Percentiles rank a stretch among this genome's conserved stretches.
These are phyloP conservation scores for Suillus ampliporus DNA, from an alignment of 768 basidiomycete species.

Conservation along the genomic window DNA sequence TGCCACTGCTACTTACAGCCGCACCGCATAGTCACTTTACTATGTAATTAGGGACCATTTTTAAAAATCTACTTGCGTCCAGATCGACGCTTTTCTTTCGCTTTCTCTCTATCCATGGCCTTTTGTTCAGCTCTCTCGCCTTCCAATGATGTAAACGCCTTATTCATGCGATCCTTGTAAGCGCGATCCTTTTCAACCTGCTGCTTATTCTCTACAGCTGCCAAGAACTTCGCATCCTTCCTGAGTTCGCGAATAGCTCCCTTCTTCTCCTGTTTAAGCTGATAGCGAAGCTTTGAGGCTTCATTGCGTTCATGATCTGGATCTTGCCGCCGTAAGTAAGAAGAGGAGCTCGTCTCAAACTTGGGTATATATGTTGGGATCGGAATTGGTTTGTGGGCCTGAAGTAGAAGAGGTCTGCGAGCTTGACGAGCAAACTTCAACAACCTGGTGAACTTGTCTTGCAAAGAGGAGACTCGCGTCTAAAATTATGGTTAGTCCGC, in stretches of 20 bases:
- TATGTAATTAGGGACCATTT: no score
- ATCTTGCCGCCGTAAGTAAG: conserved; percentile 80
- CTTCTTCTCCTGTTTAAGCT: conserved; percentile 95
- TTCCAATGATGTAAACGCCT: conserved; percentile 76
- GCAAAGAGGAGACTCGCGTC: conserved; percentile 51
- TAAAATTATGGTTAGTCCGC: conserved; percentile 16
- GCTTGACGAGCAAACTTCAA: conserved; percentile 75
- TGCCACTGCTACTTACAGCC: no score
- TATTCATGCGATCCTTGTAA: conserved; percentile 86
- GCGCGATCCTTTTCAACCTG: conserved; percentile 82
- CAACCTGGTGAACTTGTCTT: conserved; percentile 60
- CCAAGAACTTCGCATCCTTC: conserved; percentile 94
- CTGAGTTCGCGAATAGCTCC: conserved; percentile 96
- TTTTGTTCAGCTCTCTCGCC: conserved; percentile 96
- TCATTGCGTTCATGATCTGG: conserved; percentile 93
- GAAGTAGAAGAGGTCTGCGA: conserved; percentile 81
- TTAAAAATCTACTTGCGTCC: conserved; percentile 66
- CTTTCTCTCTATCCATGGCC: conserved; percentile 84
- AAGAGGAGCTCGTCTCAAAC: conserved; percentile 80
- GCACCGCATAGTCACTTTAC: background rate
- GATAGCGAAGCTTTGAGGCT: conserved; percentile 79
- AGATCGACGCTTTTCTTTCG: conserved; percentile 74
- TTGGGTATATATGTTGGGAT: conserved; percentile 94
- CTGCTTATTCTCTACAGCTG: conserved; percentile 82
- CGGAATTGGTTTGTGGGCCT: conserved; percentile 95